Base-by-base conservation (phyloP, 768 basidiomycete species). In the Suillus fuscotomentosus region DNA sequence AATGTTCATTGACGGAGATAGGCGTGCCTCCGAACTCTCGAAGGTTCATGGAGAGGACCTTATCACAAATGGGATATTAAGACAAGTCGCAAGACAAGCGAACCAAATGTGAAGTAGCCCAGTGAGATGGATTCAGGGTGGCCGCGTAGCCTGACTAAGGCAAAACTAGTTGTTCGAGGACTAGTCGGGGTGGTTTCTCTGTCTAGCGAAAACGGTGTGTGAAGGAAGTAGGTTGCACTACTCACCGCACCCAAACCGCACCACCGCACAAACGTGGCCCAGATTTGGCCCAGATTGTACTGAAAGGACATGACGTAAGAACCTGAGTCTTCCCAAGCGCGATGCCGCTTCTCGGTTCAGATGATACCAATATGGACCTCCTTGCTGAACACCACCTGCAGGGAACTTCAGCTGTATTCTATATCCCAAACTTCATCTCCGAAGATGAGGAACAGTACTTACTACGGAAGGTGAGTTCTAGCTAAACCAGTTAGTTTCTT, bases 391-490 rank as follows among this genome's bases (percentile, higher is more conserved):
- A 77, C 70, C 77, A 72, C 56, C 69, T 83, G 59, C 70, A 73
- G 17, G 80, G 79, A 36, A 67, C 72, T 51, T 70, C 77, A 53
- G 80, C 82, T 62, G 79, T 80, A 3, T 87, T 85, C 71, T 95
- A 95, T 76, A 80, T 95, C 22, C 91, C 91, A 7, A 80, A 93
- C 67, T 95, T 95, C 73, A 79, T 91, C 43, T 85, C 86, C 62
- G 84, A 82, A 63, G 85, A 88, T 36, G 94, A 97, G 77, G 94
- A 97, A 71, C 78, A 80, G 45, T 90, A 91, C 72, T 77, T 96
- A 43, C 77, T 91, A 64, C 83, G 88, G 63, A 95, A 95, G 83
- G 94, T 89, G 65, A 69, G 67, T 69, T 62, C 62, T 57, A 56
- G 36, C 45, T 47, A 55, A 5, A 54, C 53, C 11, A 65, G 42